Evolutionary conservation across 2,329 filamentous ascomycete genomes (phyloP), one percentile per base, ranked within the genome.

Genomic region (Botrytis byssoidea): DNA sequence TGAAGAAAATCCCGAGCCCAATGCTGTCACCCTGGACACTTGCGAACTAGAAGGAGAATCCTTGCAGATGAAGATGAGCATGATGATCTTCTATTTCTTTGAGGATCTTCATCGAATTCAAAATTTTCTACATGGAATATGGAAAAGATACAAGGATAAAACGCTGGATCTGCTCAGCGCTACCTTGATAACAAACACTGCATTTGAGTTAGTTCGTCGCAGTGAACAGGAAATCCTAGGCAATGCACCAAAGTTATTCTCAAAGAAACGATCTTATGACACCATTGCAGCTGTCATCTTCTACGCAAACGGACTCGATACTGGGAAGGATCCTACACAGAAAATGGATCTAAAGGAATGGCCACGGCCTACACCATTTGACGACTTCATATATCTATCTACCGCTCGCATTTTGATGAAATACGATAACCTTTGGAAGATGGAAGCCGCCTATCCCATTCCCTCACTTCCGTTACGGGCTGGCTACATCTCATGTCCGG

Each of bases 331-430:
- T 22, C 64, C 42, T 1, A 35, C 46, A 35, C 42, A 67, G 32
- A 25, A 29, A 18, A 46, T 14, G 32, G 25, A 44, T 3, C 20
- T 18, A 32, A 51, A n/a, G 14, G 29, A 46, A 48, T 44, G n/a
- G 64, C 14, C 48, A 22, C 46, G n/a, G 44, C 64, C 64, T 32
- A 67, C 42, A 2, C 42, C n/a, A 7, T 67, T 67, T 35, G 64
- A 48, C 22, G 42, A 67, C 32, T 67, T 35, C 20, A 67, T 67
- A 40, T 48, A 48, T 67, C 64, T 67, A 48, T 67, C 64, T 8
- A 67, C 46, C 22, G 20, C 64, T 35, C 64, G 64, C 7, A 67
- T 20, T 35, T 20, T 48, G 18, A 67, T 67, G 42, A 51, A 67
- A 16, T 48, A 46, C 4, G 29, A 48, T 0, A 18, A 22, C 22